Base-by-base conservation (phyloP, 108 stramenopile genomes). In the Licmophora abbreviata region DNA sequence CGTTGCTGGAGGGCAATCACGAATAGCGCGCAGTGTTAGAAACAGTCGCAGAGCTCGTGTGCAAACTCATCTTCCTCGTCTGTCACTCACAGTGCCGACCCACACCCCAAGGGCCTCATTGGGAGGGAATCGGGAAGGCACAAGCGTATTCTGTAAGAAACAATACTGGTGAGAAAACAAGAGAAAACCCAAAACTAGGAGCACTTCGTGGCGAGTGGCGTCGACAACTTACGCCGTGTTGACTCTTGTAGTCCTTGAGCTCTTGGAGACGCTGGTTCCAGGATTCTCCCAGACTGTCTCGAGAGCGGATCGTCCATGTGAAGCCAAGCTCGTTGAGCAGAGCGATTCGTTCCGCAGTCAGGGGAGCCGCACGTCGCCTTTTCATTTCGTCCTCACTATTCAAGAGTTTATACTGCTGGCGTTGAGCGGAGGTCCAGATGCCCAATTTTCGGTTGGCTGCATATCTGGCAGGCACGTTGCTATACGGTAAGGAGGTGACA, bases 381-480 rank as follows among this genome's bases (percentile, higher is more conserved):
- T 64, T 48, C 32, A 12, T 38, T 38, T 51, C 44, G 5, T 33
- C 6, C 32, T 49, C 0, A 38, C 35, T 29, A 23, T 61, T 57
- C 36, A 66, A 18, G 6, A 63, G 59, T 49, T 76, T 76, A 52
- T 71, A 77, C 36, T 79, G 75, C 28, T 79, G 75, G 4, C 82
- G 75, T 44, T 78, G 79, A 24, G 76, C 71, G 41, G 50, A 59
- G 4, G 82, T 80, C 86, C 82, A 88, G 54, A 77, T 81, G 6
- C 86, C 86, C 30, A 88, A 59, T 29, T 73, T 66, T 1, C 72
- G 48, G 54, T 88, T 88, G n/a, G 50, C 58, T 17, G 64, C 42
- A 59, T 79, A 82, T 34, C 78, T 66, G 11, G 80, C 79, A 9
- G 82, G 86, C 24, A 88, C 86, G 52, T 88, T 78, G 48, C 82